Conservation (phyloP, 2,329 filamentous ascomycete genomes). For the Exophiala sp. region DNA sequence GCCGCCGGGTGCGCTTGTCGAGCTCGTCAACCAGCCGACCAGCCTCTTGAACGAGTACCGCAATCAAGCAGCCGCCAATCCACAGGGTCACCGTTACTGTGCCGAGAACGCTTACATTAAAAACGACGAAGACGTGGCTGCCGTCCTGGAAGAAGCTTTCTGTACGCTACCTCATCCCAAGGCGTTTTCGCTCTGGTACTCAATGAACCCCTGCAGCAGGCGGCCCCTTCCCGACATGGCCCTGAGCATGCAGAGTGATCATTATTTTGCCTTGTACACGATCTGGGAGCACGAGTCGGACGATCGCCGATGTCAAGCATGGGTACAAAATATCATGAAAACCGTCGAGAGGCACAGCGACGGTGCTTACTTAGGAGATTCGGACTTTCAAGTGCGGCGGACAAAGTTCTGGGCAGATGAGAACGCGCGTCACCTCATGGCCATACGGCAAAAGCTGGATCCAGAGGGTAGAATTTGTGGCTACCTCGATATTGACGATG, state of each 20-base stretch:
- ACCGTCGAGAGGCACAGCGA: constrained; percentile 40
- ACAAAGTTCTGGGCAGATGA: constrained; percentile 50
- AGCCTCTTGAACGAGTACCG: constrained; percentile 42
- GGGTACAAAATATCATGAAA: constrained; percentile 44
- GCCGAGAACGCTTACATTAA: constrained; percentile 51
- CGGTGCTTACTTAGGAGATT: constrained; percentile 55
- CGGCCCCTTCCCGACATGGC: constrained; percentile 50
- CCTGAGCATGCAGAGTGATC: constrained; percentile 53
- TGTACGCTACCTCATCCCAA: constrained; percentile 46
- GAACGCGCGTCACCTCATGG: constrained; percentile 42
- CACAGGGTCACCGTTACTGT: constrained; percentile 48
- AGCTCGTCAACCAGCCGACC: constrained; percentile 42
- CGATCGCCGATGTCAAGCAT: constrained; percentile 43
- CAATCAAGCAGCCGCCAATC: constrained; percentile 47
- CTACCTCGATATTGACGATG: constrained; percentile 42
- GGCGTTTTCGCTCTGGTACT: constrained; percentile 49
- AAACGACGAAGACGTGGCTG: constrained; percentile 46
- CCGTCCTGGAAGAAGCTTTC: constrained; percentile 47
- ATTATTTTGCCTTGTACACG: constrained; percentile 55
- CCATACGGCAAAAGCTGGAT: constrained; percentile 32
- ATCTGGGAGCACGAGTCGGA: constrained; percentile 49
- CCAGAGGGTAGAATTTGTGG: constrained; percentile 35
- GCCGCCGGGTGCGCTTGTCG: constrained; percentile 37
- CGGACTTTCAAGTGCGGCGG: constrained; percentile 49
- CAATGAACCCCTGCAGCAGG: constrained; percentile 50